Conservation (phyloP, 441 rosid species). For the Gossypium armourianum region DNA sequence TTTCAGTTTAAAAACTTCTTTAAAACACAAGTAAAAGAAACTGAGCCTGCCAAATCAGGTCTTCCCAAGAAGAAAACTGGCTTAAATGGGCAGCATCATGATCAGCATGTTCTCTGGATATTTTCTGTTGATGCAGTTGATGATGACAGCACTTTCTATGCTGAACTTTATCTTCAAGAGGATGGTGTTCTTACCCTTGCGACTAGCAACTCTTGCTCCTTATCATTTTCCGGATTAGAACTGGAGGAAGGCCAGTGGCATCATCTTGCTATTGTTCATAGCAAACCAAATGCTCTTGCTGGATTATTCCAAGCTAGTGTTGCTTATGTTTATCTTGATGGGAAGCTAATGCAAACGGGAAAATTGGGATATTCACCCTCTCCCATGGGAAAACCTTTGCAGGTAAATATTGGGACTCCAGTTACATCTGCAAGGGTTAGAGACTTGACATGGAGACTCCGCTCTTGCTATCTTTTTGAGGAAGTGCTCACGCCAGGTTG, state of each 20-base stretch:
- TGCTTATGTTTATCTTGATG: conserved; percentile 92
- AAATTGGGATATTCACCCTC: conserved; percentile 97
- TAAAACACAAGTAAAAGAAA: conserved; percentile 43
- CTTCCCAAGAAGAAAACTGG: conserved; percentile 31
- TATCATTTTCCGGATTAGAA: conserved; percentile 90
- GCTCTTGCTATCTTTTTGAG: conserved; percentile 96
- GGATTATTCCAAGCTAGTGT: conserved; percentile 98
- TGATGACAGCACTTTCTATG: conserved; percentile 65
- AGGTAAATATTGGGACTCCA: conserved; percentile 89
- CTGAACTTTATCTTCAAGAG: conserved; percentile 93
- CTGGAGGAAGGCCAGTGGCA: conserved; percentile 97
- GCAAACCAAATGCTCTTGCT: conserved; percentile 99
- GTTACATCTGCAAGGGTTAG: conserved; percentile 65
- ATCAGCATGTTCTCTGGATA: conserved; percentile 60
- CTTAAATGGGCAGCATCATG: conserved; percentile 45
- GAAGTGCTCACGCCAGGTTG: conserved; percentile 96
- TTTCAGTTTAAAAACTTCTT: conserved; percentile 57
- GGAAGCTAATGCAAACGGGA: conserved; percentile 92
- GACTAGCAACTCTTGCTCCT: conserved; percentile 77
- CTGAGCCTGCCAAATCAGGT: conserved; percentile 36
- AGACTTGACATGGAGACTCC: conserved; percentile 80
- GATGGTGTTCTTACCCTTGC: conserved; percentile 94
- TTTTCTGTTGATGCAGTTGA: conserved; percentile 88
- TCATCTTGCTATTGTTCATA: conserved; percentile 99
- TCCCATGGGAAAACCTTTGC: conserved; percentile 88